phyloP scores from a whole-genome alignment of 2,329 filamentous ascomycete genomes.

The Aspergillus vadensis region DNA sequence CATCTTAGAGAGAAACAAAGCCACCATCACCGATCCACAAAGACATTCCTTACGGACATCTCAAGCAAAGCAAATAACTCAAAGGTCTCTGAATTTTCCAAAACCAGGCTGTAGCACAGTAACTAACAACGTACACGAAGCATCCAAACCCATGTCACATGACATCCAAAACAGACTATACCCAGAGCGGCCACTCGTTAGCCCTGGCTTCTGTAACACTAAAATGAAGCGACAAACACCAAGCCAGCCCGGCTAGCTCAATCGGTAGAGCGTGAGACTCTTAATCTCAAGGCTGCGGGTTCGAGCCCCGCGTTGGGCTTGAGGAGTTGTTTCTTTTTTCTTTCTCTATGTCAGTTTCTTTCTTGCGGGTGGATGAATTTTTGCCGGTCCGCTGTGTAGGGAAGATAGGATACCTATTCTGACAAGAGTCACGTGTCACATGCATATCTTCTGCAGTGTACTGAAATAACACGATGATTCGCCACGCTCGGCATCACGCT shows the following conservation, averaged over 20 bases:
- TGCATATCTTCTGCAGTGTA: neutral
- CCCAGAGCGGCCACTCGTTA: neutral
- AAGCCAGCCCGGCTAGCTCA: constrained; percentile 51
- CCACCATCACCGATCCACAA: neutral
- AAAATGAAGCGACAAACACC: neutral
- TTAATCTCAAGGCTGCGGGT: constrained; percentile 48
- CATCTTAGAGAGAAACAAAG: neutral
- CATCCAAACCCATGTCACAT: neutral
- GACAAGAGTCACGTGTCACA: neutral
- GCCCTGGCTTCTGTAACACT: neutral
- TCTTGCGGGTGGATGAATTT: neutral
- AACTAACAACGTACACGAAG: neutral
- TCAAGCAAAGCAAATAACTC: no score
- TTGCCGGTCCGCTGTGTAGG: no score
- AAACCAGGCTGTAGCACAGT: neutral
- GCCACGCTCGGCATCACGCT: neutral
- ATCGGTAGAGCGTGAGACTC: constrained; percentile 54
- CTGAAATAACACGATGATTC: no score
- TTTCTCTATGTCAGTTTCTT: neutral
- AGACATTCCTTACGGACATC: neutral
- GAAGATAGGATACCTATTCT: no score
- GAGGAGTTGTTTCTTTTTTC: no score
- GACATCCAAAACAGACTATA: neutral
- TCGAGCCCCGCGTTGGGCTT: constrained; percentile 42
- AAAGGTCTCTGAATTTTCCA: no score